Conservation (phyloP, 495 filamentous ascomycete species). For the Lepidopterella palustris region DNA sequence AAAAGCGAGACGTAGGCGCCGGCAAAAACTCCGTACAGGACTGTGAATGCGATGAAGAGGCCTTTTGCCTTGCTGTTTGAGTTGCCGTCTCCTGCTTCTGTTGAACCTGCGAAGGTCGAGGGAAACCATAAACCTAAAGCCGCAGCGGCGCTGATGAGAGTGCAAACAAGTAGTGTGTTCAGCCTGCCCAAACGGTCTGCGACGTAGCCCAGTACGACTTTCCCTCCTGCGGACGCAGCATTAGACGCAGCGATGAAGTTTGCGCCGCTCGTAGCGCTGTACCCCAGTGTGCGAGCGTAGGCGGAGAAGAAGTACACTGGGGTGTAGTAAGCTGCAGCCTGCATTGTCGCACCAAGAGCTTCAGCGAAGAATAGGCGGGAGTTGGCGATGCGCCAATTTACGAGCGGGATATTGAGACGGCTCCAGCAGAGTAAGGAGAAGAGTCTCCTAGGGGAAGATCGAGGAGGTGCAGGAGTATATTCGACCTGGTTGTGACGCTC, state of each 20-base stretch:
- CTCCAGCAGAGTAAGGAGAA: neutral
- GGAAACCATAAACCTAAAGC: constrained; percentile 41
- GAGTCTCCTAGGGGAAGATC: neutral
- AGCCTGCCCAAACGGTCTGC: constrained; percentile 35
- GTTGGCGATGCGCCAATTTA: constrained; percentile 33
- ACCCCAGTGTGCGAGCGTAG: constrained; percentile 39
- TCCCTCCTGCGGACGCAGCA: constrained; percentile 26
- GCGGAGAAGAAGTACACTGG: constrained; percentile 41
- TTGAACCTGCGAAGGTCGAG: constrained; percentile 16
- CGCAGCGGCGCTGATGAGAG: constrained; percentile 36
- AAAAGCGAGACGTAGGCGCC: constrained; percentile 42
- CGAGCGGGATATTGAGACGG: constrained; percentile 30
- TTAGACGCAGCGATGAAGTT: constrained; percentile 34
- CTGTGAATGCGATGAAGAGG: constrained; percentile 38
- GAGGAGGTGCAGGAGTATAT: neutral
- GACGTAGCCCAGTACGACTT: constrained; percentile 27
- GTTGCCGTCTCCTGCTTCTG: neutral
- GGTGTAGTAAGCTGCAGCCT: constrained; percentile 40
- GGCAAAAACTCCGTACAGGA: constrained; percentile 40
- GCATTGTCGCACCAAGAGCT: constrained; percentile 33
- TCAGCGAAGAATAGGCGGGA: constrained; percentile 37
- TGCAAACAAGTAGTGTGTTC: constrained; percentile 38
- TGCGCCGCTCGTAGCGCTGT: constrained; percentile 33
- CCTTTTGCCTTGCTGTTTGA: constrained; percentile 3
- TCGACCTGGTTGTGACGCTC: constrained; percentile 28